Evolutionary conservation across 2,329 filamentous ascomycete species (phyloP).

Genomic region (Neonectria coccinea): DNA sequence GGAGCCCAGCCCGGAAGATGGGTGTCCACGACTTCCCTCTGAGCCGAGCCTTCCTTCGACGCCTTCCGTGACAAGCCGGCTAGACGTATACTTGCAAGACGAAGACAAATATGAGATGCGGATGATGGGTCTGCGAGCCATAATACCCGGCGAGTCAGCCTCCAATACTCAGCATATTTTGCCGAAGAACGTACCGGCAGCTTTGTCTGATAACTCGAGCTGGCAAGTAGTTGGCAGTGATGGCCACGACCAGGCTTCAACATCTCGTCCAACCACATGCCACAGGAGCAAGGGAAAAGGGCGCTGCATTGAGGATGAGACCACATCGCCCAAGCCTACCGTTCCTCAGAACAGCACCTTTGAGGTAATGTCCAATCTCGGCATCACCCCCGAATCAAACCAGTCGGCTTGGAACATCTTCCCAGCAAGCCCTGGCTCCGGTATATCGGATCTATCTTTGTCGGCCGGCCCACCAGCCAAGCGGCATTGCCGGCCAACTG

Average conservation of each 20-base stretch:
- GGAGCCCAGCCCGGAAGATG: neutral
- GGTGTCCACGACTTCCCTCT: slow-evolving; percentile 22
- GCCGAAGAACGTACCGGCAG: neutral
- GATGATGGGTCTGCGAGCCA: slow-evolving; percentile 16
- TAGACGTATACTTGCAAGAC: slow-evolving; percentile 34
- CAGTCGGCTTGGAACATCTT: neutral
- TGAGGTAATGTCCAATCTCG: neutral
- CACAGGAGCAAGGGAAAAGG: neutral
- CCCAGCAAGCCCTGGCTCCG: slow-evolving; percentile 16
- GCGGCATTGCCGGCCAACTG: neutral
- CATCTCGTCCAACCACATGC: neutral
- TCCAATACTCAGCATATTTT: neutral
- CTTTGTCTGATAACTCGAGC: slow-evolving; percentile 8
- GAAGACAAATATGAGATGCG: slow-evolving; percentile 32
- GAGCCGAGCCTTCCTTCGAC: slow-evolving; percentile 23
- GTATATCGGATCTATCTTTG: slow-evolving; percentile 24
- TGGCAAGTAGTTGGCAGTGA: slow-evolving; percentile 21
- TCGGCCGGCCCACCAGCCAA: neutral
- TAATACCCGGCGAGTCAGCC: neutral
- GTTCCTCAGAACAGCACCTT: slow-evolving; percentile 1
- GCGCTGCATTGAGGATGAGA: neutral
- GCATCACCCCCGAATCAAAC: neutral
- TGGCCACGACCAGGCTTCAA: neutral
- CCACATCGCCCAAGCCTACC: too few relatives aligned
- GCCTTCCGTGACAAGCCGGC: slow-evolving; percentile 7